These are phyloP conservation scores for Onygenales sp. DNA, from an alignment of 2,329 filamentous ascomycete genomes.

Conservation along the genomic window DNA sequence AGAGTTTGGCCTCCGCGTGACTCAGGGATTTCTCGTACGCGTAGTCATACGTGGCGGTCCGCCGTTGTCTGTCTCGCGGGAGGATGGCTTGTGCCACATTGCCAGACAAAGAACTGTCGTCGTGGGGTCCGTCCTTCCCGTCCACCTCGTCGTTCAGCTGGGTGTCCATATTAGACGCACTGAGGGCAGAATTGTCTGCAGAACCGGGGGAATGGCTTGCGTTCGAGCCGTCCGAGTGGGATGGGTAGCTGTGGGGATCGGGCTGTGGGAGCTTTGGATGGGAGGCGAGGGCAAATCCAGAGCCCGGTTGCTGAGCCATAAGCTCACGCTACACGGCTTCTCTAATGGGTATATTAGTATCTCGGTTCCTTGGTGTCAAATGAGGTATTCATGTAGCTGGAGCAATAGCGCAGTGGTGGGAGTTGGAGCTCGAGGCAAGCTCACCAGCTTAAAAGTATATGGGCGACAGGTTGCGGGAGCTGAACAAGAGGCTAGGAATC, in stretches of 20 bases:
- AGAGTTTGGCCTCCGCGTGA: constrained; percentile 87
- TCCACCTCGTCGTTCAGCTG: constrained; percentile 1
- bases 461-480: too few relatives aligned
- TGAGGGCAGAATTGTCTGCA: neutral
- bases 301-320: constrained; percentile 1
- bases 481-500: too few relatives aligned
- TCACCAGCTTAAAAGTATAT: neutral
- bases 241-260: neutral
- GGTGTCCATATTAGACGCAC: neutral
- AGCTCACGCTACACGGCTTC: neutral
- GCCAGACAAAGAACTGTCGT: constrained; percentile 4
- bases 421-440: neutral
- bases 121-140: neutral
- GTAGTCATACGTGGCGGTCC: constrained; percentile 87
- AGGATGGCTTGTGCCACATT: constrained; percentile 17
- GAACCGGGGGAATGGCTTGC: too few relatives aligned
- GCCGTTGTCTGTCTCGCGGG: constrained; percentile 41
- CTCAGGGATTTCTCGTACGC: constrained; percentile 90
- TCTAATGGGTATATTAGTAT: neutral
- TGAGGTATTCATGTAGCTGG: neutral
- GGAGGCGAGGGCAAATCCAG: neutral
- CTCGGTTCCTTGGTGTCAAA: neutral
- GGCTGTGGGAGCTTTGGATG: neutral
- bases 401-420: neutral
- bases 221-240: neutral